phyloP scores from a whole-genome alignment of 1,284 basidiomycete genomes.

The Sutorius eximius region DNA sequence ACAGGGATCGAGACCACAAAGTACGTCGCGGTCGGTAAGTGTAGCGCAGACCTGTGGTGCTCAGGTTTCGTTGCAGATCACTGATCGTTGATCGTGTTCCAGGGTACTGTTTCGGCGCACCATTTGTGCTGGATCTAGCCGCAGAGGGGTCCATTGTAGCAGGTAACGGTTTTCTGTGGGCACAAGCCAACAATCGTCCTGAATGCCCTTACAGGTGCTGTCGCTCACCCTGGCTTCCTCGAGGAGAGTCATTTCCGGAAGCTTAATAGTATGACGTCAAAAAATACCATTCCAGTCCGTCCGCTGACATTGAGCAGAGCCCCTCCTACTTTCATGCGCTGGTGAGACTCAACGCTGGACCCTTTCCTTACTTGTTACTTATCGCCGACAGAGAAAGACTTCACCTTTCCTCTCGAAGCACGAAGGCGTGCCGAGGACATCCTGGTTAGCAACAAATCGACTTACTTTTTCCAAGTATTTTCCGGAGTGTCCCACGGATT shows the following conservation, averaged over 20 bases:
- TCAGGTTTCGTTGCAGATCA: background rate
- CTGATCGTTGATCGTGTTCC: background rate
- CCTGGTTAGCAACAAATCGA: constrained; percentile 19
- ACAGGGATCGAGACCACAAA: constrained; percentile 23
- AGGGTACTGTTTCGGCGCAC: constrained; percentile 63
- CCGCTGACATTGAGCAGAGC: constrained; percentile 37
- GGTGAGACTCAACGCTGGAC: constrained; percentile 32
- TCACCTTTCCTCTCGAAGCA: constrained; percentile 23
- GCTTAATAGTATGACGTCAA: constrained; percentile 41
- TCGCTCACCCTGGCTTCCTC: constrained; percentile 57
- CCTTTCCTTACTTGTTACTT: constrained; percentile 23
- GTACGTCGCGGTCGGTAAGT: constrained; percentile 40
- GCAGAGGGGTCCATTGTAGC: constrained; percentile 46
- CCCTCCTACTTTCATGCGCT: constrained; percentile 51
- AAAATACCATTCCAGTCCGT: background rate
- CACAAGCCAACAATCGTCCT: background rate
- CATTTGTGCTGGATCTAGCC: constrained; percentile 47
- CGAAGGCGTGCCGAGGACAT: constrained; percentile 31
- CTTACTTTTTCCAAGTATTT: constrained; percentile 32
- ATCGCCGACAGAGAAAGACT: constrained; percentile 31
- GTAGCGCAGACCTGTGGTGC: background rate
- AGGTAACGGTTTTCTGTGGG: constrained; percentile 30
- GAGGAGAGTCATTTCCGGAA: constrained; percentile 51
- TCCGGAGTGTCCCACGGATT: constrained; percentile 36
- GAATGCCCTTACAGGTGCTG: constrained; percentile 40